Conservation (phyloP, 768 basidiomycete species). For the Hygrocybe coccinea region DNA sequence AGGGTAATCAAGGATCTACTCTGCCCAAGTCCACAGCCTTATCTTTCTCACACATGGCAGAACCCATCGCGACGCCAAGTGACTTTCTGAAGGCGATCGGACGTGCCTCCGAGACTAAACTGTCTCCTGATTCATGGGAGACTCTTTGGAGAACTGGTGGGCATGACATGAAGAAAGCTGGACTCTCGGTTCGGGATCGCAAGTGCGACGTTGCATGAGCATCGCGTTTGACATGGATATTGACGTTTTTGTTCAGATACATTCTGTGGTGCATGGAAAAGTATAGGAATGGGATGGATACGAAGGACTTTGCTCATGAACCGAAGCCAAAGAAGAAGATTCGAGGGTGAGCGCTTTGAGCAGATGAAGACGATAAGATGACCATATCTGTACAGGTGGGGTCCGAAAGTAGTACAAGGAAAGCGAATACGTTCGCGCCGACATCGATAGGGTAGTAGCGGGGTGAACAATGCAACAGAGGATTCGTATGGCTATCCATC, state of each 20-base stretch:
- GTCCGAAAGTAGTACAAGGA: slow-evolving; percentile 2
- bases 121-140: slow-evolving; percentile 64
- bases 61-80: slow-evolving; percentile 48
- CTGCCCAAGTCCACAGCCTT: background rate
- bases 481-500: no score
- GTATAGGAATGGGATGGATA: slow-evolving; percentile 52
- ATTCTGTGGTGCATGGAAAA: slow-evolving; percentile 84
- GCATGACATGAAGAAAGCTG: slow-evolving; percentile 56
- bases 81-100: slow-evolving; percentile 75
- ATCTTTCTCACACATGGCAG: slow-evolving; percentile 28
- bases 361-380: no score
- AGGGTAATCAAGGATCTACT: slow-evolving; percentile 25
- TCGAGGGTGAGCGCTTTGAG: slow-evolving; percentile 78
- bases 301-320: slow-evolving; percentile 61
- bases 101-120: slow-evolving; percentile 58
- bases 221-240: slow-evolving; percentile 5
- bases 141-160: slow-evolving; percentile 64
- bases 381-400: background rate
- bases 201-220: slow-evolving; percentile 38
- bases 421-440: slow-evolving; percentile 3
- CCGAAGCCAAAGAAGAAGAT: slow-evolving; percentile 68
- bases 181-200: slow-evolving; percentile 62
- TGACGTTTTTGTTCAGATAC: slow-evolving; percentile 47
- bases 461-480: no score
- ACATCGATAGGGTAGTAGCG: background rate